Base-by-base conservation (phyloP, 441 rosid species). In the Gossypium schwendimanii region DNA sequence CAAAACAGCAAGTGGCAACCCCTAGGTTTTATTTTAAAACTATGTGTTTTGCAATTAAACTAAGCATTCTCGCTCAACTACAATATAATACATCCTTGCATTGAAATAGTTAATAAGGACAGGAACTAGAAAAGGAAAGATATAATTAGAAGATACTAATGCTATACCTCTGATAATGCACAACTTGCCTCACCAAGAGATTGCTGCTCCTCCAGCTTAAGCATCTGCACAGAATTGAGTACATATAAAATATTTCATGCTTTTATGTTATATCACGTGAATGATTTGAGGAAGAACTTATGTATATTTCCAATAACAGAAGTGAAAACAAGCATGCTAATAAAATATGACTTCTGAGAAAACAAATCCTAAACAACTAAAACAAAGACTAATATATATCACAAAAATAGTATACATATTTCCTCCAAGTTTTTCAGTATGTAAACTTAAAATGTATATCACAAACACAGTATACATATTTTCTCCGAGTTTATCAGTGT, bases 131-230 rank as follows among this genome's bases (percentile, higher is more conserved):
- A 8, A 55, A 21, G 14, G 31, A 21, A 21, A 9, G 61, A 21
- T 5, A 55, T 55, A 54, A 54, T 10, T 55, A 21, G 61, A 11
- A 59, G 20, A 59, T 59, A 59, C 18, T 59, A 14, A 59, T 6
- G 20, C 47, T 59, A 59, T 86, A 94, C 98, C 98, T 94, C 84
- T 3, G 97, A 88, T 76, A 94, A 84, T 63, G 81, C 77, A 80
- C 94, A 88, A 54, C 87, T 82, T 66, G 94, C 93, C 81, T 94
- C 97, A 7, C 98, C 98, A 41, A 94, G 97, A 82, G 84, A 90
- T 75, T 94, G 95, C 74, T 92, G 97, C 70, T 92, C 97, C 0
- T 92, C 97, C 74, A 94, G 85, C 86, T 83, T 94, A 79, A 92
- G 91, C 89, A 78, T 85, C 98, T 94, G 89, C 79, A 74, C 8